These are phyloP conservation scores for Xylaria venustula DNA, from an alignment of 495 filamentous ascomycete species.

Conservation along the genomic window DNA sequence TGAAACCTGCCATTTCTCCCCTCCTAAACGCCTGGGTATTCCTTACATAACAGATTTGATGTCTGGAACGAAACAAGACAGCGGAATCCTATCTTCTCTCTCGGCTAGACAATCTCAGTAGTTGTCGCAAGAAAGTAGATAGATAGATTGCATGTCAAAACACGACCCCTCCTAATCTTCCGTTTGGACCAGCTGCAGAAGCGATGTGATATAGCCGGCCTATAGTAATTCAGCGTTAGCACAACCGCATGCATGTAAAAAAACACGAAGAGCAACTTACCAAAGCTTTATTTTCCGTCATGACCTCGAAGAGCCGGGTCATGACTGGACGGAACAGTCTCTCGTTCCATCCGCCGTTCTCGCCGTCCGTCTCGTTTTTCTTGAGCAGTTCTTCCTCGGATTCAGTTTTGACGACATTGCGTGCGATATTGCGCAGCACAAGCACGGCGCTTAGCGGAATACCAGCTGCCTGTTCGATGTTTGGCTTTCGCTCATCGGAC, in stretches of 20 bases:
- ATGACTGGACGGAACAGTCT: slow-evolving; percentile 50
- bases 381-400: slow-evolving; percentile 54
- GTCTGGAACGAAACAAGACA: not conserved
- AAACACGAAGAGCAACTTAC: slow-evolving; percentile 26
- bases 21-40: slow-evolving; percentile 16
- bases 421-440: slow-evolving; percentile 85
- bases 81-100: not conserved
- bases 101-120: too few species aligned
- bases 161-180: slow-evolving; percentile 27
- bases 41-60: not conserved
- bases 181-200: slow-evolving; percentile 28
- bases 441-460: slow-evolving; percentile 81
- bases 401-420: slow-evolving; percentile 63
- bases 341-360: slow-evolving; percentile 47
- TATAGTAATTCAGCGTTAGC: slow-evolving; percentile 11
- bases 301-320: slow-evolving; percentile 49
- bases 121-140: too few species aligned
- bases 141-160: too few species aligned
- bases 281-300: slow-evolving; percentile 53
- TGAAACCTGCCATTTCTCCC: not conserved
- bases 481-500: slow-evolving; percentile 68
- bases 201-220: slow-evolving; percentile 29
- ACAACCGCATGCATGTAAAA: not conserved
- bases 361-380: slow-evolving; percentile 34
- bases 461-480: slow-evolving; percentile 66